Conservation (phyloP, 1,284 basidiomycete genomes). For the Rhodofomes roseus region DNA sequence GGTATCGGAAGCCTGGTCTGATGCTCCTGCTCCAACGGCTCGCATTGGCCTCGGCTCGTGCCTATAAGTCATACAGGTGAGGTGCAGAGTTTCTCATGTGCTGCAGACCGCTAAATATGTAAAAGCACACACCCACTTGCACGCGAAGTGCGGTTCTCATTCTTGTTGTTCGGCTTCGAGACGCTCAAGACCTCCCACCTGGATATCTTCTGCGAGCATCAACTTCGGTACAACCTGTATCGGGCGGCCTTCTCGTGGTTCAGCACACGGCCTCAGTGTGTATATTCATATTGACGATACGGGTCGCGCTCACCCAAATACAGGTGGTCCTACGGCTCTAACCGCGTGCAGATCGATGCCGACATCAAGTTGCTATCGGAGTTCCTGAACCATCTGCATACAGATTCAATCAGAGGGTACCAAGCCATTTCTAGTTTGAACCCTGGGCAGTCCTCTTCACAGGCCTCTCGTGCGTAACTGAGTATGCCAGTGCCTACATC, state of each 20-base stretch:
- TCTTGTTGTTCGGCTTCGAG: slow-evolving; percentile 93
- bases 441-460: slow-evolving; percentile 43
- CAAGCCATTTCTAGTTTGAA: slow-evolving; percentile 70
- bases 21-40: slow-evolving; percentile 86
- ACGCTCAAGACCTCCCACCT: slow-evolving; percentile 85
- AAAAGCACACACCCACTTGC: slow-evolving; percentile 87
- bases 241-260: slow-evolving; percentile 90
- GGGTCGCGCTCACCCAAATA: neutral
- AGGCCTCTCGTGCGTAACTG: slow-evolving; percentile 40
- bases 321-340: slow-evolving; percentile 94
- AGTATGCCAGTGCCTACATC: neutral
- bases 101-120: neutral
- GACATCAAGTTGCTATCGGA: slow-evolving; percentile 88
- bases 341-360: slow-evolving; percentile 84
- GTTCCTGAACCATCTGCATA: slow-evolving; percentile 74
- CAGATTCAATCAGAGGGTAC: slow-evolving; percentile 67
- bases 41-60: slow-evolving; percentile 73
- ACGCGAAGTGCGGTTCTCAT: slow-evolving; percentile 85
- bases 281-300: slow-evolving; percentile 3
- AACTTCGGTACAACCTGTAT: slow-evolving; percentile 78
- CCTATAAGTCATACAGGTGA: slow-evolving; percentile 73
- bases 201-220: slow-evolving; percentile 81
- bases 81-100: slow-evolving; percentile 2
- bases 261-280: slow-evolving; percentile 81
- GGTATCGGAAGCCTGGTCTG: slow-evolving; percentile 82